Evolutionary conservation across 2,329 filamentous ascomycete genomes (phyloP).

Genomic region (Aspergillus fischeri): DNA sequence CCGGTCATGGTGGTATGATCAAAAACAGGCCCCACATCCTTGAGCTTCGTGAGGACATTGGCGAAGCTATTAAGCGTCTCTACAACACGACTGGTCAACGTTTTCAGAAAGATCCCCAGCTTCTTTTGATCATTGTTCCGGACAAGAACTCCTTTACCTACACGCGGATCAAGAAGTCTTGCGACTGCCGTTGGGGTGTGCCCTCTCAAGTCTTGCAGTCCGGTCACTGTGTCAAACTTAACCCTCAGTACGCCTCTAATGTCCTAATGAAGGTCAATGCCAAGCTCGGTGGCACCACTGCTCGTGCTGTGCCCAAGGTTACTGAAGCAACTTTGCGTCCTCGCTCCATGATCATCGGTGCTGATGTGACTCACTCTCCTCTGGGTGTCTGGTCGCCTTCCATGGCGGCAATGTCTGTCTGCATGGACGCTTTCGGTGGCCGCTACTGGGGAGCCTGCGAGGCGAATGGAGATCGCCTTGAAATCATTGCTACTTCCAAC

Average conservation of each 20-base stretch:
- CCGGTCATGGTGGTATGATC: constrained; percentile 58
- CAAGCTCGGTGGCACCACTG: constrained; percentile 83
- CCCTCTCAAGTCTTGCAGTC: constrained; percentile 78
- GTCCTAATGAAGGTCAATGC: constrained; percentile 96
- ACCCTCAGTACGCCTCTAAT: constrained; percentile 85
- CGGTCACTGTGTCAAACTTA: constrained; percentile 63
- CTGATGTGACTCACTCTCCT: constrained; percentile 81
- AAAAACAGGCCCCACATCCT: constrained; percentile 44
- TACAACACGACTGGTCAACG: constrained; percentile 54
- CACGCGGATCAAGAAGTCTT: constrained; percentile 81
- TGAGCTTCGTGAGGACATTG: constrained; percentile 42
- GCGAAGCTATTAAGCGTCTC: constrained; percentile 52
- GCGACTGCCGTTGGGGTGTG: constrained; percentile 79
- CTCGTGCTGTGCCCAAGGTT: constrained; percentile 45
- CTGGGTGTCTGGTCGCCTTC: constrained; percentile 66
- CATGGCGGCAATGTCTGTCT: constrained; percentile 83
- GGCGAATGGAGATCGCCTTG: constrained; percentile 75
- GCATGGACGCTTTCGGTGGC: constrained; percentile 65
- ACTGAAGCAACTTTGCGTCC: constrained; percentile 32
- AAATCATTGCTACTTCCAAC: constrained; percentile 69
- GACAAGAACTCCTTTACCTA: constrained; percentile 71
- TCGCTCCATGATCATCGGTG: constrained; percentile 76
- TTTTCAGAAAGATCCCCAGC: constrained; percentile 59
- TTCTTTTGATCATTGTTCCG: constrained; percentile 74
- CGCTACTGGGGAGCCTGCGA: constrained; percentile 75